A percentile compares a stretch with the other conserved stretches of the same genome.
phyloP scores from a whole-genome alignment of 192 early-diverging fungal genomes.

The Dimargaris cristalligena region DNA sequence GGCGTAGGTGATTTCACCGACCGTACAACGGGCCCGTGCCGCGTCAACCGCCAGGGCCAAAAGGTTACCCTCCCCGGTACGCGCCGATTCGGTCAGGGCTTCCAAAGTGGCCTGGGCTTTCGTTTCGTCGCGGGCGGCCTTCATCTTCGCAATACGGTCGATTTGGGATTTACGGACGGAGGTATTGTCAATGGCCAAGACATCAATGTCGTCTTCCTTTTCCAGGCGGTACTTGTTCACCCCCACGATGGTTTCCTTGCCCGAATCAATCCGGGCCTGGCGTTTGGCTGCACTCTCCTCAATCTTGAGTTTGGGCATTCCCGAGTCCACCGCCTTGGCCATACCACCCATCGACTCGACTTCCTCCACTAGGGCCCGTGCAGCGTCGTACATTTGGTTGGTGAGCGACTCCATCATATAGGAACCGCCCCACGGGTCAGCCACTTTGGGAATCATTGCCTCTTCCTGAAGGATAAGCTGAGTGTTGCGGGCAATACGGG shows the following conservation, averaged over 20 bases:
- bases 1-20: constrained; percentile 71
- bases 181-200: constrained; percentile 68
- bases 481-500: constrained; percentile 80
- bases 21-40: constrained; percentile 56
- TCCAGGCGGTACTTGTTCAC: constrained; percentile 74
- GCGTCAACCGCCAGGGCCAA: constrained; percentile 60
- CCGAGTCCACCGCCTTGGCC: constrained; percentile 75
- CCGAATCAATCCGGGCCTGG: constrained; percentile 78
- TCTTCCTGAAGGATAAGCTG: constrained; percentile 82
- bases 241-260: constrained; percentile 72
- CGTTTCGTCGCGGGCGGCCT: constrained; percentile 32
- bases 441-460: constrained; percentile 71
- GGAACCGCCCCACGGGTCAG: constrained; percentile 82
- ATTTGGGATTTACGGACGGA: constrained; percentile 51
- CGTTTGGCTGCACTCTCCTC: constrained; percentile 76
- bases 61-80: constrained; percentile 48
- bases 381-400: constrained; percentile 52
- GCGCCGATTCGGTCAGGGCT: constrained; percentile 49
- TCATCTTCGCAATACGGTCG: constrained; percentile 38
- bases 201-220: constrained; percentile 47
- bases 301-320: constrained; percentile 78
- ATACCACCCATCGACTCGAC: constrained; percentile 75
- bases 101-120: constrained; percentile 35
- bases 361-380: constrained; percentile 55
- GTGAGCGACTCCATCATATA: constrained; percentile 91